Percentiles rank a stretch among this genome's conserved stretches.
Conservation (phyloP, 441 rosid genomes). For the Erodium trifolium region DNA sequence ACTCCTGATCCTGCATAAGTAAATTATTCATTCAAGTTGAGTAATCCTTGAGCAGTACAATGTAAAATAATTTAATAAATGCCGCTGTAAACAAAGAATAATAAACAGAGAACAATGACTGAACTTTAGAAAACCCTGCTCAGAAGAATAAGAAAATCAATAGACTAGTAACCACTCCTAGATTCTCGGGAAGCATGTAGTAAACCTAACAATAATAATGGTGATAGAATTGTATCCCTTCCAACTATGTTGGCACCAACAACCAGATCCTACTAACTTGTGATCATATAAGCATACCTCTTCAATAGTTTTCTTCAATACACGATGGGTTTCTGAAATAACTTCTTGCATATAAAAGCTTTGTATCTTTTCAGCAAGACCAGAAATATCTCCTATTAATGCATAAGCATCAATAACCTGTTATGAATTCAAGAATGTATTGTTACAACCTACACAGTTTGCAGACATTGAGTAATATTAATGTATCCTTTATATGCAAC, state of each 20-base stretch:
- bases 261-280: background rate
- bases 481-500: slow-evolving; percentile 5
- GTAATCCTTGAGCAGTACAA: slow-evolving; percentile 15
- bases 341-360: slow-evolving; percentile 98
- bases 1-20: slow-evolving; percentile 66
- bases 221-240: background rate
- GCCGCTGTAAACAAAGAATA: slow-evolving; percentile 4
- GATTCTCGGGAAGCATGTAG: background rate
- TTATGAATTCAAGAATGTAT: slow-evolving; percentile 19
- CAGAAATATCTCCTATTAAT: slow-evolving; percentile 89
- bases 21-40: slow-evolving; percentile 22
- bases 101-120: slow-evolving; percentile 7
- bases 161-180: background rate
- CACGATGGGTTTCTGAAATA: slow-evolving; percentile 78
- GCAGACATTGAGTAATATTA: slow-evolving; percentile 4
- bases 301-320: slow-evolving; percentile 51
- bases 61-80: slow-evolving; percentile 7
- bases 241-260: background rate
- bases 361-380: slow-evolving; percentile 96
- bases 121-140: background rate
- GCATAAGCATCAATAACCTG: slow-evolving; percentile 99
- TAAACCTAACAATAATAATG: slow-evolving; percentile 1
- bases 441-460: slow-evolving; percentile 13
- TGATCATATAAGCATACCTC: slow-evolving; percentile 51
- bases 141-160: background rate